phyloP scores from a whole-genome alignment of 306 rosid genomes.

The Fagus crenata region DNA sequence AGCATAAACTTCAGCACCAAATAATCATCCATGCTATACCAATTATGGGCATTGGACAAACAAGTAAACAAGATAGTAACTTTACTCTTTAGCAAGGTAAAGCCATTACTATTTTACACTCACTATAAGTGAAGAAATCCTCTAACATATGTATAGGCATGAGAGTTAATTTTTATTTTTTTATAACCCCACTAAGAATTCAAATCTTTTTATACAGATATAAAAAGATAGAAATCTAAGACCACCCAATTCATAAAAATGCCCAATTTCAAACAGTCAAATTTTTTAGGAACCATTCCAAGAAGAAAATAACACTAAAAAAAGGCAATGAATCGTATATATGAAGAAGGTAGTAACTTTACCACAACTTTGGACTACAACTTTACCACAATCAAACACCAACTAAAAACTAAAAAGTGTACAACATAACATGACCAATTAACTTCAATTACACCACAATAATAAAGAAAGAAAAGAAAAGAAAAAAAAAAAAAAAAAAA shows the following conservation, averaged over 20 bases:
- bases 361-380: background rate
- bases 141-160: background rate
- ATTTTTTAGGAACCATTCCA: background rate
- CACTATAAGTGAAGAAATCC: background rate
- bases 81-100: background rate
- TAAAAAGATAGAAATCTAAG: background rate
- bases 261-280: background rate
- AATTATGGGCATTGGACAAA: background rate
- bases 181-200: background rate
- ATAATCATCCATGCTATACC: background rate
- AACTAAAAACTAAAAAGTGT: background rate
- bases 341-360: background rate
- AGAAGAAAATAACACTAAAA: background rate
- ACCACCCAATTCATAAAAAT: background rate
- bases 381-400: background rate
- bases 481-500: background rate
- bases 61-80: background rate
- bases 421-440: background rate
- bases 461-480: background rate
- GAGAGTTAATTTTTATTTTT: too few relatives aligned
- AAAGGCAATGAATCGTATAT: background rate
- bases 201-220: background rate
- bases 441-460: slow-evolving; percentile 3
- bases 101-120: background rate
- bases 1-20: background rate